A percentile compares a stretch with the other conserved stretches of the same genome.
These are phyloP conservation scores for Monosporozyma aquatica DNA, from an alignment of 805 yeast genomes.

Conservation along the genomic window DNA sequence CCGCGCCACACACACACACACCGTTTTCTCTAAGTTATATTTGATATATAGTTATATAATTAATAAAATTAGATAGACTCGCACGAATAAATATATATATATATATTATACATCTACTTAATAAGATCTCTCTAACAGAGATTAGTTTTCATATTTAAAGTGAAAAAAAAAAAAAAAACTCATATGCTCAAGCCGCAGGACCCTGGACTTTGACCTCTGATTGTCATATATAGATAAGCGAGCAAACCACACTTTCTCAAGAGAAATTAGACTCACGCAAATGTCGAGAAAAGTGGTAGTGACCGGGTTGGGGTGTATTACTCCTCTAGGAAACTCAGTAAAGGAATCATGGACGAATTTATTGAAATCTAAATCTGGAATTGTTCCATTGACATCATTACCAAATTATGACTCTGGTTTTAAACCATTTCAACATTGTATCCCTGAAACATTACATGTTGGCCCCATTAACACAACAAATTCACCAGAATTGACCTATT, in stretches of 20 bases:
- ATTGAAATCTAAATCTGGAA: conserved; percentile 46
- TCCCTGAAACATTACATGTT: conserved; percentile 56
- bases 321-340: conserved; percentile 77
- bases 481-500: conserved; percentile 33
- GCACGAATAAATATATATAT: too few species aligned
- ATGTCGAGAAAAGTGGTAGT: conserved; percentile 61
- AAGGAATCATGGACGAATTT: conserved; percentile 45
- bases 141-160: too few species aligned
- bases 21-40: too few species aligned
- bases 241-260: neutral
- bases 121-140: too few species aligned
- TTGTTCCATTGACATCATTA: conserved; percentile 42
- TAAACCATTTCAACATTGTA: conserved; percentile 37
- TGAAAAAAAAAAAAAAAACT: too few species aligned
- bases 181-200: too few species aligned
- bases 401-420: conserved; percentile 31
- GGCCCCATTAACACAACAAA: conserved; percentile 52
- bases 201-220: too few species aligned
- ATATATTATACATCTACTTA: too few species aligned
- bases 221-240: too few species aligned
- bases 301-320: conserved; percentile 81
- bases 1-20: too few species aligned
- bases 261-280: neutral
- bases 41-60: too few species aligned
- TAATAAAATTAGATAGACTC: too few species aligned